Conservation (phyloP, 2,329 filamentous ascomycete species). For the Neofusicoccum umdonicola region DNA sequence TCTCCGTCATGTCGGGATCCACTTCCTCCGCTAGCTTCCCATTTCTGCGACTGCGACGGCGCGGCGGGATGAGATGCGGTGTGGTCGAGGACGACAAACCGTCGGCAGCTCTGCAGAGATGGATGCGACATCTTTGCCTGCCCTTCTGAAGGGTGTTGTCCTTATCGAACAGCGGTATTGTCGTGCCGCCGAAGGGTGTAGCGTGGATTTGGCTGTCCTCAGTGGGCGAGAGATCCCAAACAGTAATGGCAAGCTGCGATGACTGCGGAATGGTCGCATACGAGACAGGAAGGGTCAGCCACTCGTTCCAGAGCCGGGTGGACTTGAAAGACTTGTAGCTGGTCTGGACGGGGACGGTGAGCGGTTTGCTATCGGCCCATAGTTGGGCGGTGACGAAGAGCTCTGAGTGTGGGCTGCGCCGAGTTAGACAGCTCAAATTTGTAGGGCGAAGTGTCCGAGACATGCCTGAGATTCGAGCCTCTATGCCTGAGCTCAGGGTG, state of each 20-base stretch:
- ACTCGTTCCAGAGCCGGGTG: conserved; percentile 82
- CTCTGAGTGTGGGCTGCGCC: conserved; percentile 70
- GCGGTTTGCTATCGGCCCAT: conserved; percentile 92
- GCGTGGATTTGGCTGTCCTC: conserved; percentile 73
- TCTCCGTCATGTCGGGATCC: conserved; percentile 74
- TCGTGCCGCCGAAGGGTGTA: conserved; percentile 91
- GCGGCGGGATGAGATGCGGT: conserved; percentile 62
- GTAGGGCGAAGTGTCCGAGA: not conserved
- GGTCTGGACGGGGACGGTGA: conserved; percentile 89
- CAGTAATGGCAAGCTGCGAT: conserved; percentile 82
- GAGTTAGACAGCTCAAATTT: not conserved
- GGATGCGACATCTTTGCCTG: conserved; percentile 83
- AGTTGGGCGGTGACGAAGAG: conserved; percentile 90
- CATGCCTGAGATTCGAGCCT: conserved; percentile 75
- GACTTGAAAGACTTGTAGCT: conserved; percentile 87
- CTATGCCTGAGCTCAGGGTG: conserved; percentile 79
- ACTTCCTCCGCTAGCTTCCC: conserved; percentile 49
- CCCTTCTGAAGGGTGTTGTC: conserved; percentile 91
- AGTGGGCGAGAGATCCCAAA: conserved; percentile 89
- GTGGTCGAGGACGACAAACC: conserved; percentile 78
- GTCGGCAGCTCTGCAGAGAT: conserved; percentile 80
- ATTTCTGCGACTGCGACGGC: conserved; percentile 50
- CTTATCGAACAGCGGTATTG: conserved; percentile 84
- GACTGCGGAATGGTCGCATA: conserved; percentile 80
- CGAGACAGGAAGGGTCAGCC: conserved; percentile 82